A percentile compares a stretch with the other conserved stretches of the same genome.
Conservation (phyloP, 306 rosid genomes). For the Urtica urens region DNA sequence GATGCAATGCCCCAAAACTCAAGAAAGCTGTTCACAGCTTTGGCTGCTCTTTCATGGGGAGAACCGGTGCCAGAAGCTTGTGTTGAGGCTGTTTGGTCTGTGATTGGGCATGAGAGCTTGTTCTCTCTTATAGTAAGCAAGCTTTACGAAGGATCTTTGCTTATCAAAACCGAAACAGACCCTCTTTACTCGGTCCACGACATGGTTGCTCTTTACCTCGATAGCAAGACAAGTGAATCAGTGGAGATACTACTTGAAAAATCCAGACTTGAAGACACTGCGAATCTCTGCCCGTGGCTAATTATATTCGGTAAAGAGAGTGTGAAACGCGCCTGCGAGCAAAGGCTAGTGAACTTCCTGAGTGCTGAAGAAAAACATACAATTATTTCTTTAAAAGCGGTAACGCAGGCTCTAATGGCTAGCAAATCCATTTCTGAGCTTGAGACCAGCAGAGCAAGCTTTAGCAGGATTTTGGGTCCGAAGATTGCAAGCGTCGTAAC, state of each 20-base stretch:
- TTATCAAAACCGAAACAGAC: constrained; percentile 23
- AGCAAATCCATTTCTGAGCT: constrained; percentile 24
- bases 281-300: constrained; percentile 25
- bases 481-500: constrained; percentile 15
- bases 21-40: constrained; percentile 20
- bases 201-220: constrained; percentile 25
- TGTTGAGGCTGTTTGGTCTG: constrained; percentile 27
- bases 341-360: constrained; percentile 12
- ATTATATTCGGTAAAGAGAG: constrained; percentile 20
- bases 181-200: constrained; percentile 23
- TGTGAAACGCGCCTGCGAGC: constrained; percentile 5
- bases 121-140: constrained; percentile 21
- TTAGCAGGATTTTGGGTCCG: constrained; percentile 22
- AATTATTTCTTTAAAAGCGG: constrained; percentile 8
- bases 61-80: constrained; percentile 26
- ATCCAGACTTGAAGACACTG: constrained; percentile 12
- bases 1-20: constrained; percentile 26
- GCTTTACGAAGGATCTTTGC: constrained; percentile 26
- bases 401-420: constrained; percentile 22
- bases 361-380: constrained; percentile 15
- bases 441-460: constrained; percentile 24
- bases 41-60: constrained; percentile 24
- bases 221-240: constrained; percentile 16
- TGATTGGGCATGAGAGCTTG: constrained; percentile 16
- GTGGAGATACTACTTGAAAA: constrained; percentile 4